Evolutionary conservation across 1,284 basidiomycete genomes (phyloP).

Genomic region (Termitomyces sp.): DNA sequence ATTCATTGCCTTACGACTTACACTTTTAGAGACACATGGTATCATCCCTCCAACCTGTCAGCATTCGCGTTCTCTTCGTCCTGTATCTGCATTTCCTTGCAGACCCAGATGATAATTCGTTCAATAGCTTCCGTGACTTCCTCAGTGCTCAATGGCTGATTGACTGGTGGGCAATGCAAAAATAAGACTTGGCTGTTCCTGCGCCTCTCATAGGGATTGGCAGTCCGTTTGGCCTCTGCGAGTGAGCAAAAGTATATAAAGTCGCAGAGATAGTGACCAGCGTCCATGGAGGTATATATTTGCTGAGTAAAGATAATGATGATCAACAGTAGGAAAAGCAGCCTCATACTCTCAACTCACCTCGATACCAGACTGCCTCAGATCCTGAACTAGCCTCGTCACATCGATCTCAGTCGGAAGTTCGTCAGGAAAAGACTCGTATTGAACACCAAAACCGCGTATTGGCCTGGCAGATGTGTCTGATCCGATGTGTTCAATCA

Average conservation of each 20-base stretch:
- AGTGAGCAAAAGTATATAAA: slow-evolving; percentile 76
- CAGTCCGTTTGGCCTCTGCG: slow-evolving; percentile 58
- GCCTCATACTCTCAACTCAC: slow-evolving; percentile 34
- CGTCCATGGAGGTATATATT: slow-evolving; percentile 69
- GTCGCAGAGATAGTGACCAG: slow-evolving; percentile 74
- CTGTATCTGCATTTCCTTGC: slow-evolving; percentile 35
- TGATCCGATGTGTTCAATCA: slow-evolving; percentile 25
- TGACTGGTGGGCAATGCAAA: slow-evolving; percentile 66
- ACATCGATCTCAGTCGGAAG: slow-evolving; percentile 42
- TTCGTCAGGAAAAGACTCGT: slow-evolving; percentile 40
- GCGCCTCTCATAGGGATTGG: slow-evolving; percentile 50
- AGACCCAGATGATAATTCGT: slow-evolving; percentile 56
- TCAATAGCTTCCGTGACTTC: slow-evolving; percentile 64
- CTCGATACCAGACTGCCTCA: slow-evolving; percentile 54
- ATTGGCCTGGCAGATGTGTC: slow-evolving; percentile 30
- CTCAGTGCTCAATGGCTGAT: slow-evolving; percentile 54
- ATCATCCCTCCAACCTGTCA: slow-evolving; percentile 10
- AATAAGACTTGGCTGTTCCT: slow-evolving; percentile 59
- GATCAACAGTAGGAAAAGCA: slow-evolving; percentile 5
- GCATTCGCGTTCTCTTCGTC: slow-evolving; percentile 27
- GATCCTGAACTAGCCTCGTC: slow-evolving; percentile 44
- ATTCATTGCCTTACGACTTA: neutral
- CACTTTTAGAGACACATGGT: neutral
- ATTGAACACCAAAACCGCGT: slow-evolving; percentile 38
- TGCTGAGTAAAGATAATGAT: slow-evolving; percentile 33